Base-by-base conservation (phyloP, 2,329 filamentous ascomycete species). In the Aspergillus sp. region DNA sequence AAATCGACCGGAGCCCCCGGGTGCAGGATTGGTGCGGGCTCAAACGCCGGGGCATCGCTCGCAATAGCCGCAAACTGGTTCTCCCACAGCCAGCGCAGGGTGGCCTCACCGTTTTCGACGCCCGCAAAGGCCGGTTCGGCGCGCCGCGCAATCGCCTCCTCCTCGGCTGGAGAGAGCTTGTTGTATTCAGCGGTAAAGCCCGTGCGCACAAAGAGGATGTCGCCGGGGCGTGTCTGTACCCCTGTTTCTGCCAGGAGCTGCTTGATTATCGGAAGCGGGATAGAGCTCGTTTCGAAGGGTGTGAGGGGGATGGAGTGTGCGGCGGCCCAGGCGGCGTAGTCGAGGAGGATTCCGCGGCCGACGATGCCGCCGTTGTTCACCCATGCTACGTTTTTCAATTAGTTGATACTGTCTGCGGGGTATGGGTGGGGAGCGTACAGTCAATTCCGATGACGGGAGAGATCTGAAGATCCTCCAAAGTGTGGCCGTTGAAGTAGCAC, bases 41-140 rank as follows among this genome's bases (percentile, higher is more conserved):
- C 82, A 55, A 82, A 79, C 4, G 72, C 74, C 9, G 81, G 78
- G 45, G 76, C 75, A 52, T 86, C 82, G 2, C 81, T 80, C 0
- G 77, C 82, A 0, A 84, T 76, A 1, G 82, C 82, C 0, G 80
- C 70, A 57, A 85, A 83, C 13, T 73, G 69, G 46, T 76, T 69
- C 46, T 83, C 77, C 81, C 82, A 85, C 16, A 84, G 68, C 82
- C 82, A 85, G 35, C 75, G 72, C 13, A 82, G 70, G 6, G 76
- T 77, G 4, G 72, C 73, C 14, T 76, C 69, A 2, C 74, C 76
- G 0, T 77, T 76, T 46, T 80, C 73, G 2, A 82, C 69, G 1
- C 80, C 81, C 50, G 75, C 68, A 32, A 60, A 59, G 14, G 52
- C 51, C 1, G 58, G 53, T 0, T 63, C 52, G 0, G 59, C 55